Evolutionary conservation across 2,329 filamentous ascomycete species (phyloP).

Genomic region (Pseudocercospora cruenta): DNA sequence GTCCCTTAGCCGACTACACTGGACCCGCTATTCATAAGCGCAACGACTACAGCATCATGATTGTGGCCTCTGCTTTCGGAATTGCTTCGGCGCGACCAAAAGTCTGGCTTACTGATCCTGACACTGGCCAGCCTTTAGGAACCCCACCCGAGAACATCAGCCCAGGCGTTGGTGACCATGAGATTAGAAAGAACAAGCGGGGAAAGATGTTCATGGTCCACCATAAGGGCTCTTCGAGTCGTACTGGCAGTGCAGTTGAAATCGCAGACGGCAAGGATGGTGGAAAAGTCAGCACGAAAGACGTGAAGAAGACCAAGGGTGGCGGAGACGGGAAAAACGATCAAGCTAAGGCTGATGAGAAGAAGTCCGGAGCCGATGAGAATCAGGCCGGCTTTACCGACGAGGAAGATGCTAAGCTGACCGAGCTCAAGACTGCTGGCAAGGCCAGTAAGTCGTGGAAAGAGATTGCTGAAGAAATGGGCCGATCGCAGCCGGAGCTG

Average conservation of each 20-base stretch:
- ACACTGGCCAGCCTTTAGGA: slow-evolving; percentile 35
- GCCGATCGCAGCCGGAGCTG: slow-evolving; percentile 10
- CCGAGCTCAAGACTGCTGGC: slow-evolving; percentile 15
- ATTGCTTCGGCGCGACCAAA: slow-evolving; percentile 18
- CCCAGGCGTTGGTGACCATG: slow-evolving; percentile 28
- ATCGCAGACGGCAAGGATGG: slow-evolving; percentile 19
- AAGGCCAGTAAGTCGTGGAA: slow-evolving; percentile 19
- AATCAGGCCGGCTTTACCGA: slow-evolving; percentile 30
- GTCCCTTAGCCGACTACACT: background rate
- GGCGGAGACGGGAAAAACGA: slow-evolving; percentile 12
- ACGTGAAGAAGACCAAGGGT: slow-evolving; percentile 18
- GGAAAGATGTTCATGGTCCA: slow-evolving; percentile 33
- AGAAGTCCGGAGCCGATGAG: background rate
- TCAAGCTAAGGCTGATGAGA: background rate
- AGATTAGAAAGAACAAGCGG: slow-evolving; percentile 31
- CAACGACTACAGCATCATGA: slow-evolving; percentile 6
- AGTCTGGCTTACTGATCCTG: slow-evolving; percentile 33
- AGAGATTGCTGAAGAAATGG: slow-evolving; percentile 22
- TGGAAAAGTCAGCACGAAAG: slow-evolving; percentile 10
- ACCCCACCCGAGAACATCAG: slow-evolving; percentile 9
- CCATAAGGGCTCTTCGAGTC: slow-evolving; percentile 24
- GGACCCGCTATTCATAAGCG: background rate
- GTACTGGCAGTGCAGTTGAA: background rate
- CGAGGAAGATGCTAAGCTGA: slow-evolving; percentile 47
- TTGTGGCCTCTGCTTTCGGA: slow-evolving; percentile 18